A percentile compares a stretch with the other conserved stretches of the same genome.
Conservation (phyloP, 768 basidiomycete genomes). For the Auricularia sp. region DNA sequence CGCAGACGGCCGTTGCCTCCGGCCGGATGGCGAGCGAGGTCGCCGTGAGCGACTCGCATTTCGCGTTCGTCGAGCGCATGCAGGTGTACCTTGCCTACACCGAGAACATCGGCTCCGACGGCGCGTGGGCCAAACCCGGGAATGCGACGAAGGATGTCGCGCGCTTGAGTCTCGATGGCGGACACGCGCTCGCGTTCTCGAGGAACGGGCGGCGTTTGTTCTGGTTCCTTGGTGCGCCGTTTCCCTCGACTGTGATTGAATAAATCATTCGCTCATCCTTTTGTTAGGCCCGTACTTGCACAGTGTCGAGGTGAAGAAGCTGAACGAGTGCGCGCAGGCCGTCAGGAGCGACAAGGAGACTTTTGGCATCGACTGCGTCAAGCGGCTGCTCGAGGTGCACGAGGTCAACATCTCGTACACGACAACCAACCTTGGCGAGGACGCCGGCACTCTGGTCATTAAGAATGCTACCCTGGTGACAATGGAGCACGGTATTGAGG, state of each 20-base stretch:
- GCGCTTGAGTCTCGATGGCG: slow-evolving; percentile 61
- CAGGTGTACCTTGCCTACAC: slow-evolving; percentile 52
- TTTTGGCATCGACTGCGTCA: slow-evolving; percentile 56
- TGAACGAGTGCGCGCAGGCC: slow-evolving; percentile 36
- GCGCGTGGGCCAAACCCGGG: slow-evolving; percentile 60
- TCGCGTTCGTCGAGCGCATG: slow-evolving; percentile 62
- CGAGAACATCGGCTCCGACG: slow-evolving; percentile 21
- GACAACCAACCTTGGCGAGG: slow-evolving; percentile 27
- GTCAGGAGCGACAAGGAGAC: slow-evolving; percentile 39
- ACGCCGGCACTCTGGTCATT: slow-evolving; percentile 44
- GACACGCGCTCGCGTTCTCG: slow-evolving; percentile 58
- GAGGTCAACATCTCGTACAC: slow-evolving; percentile 49
- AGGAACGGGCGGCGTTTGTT: slow-evolving; percentile 54
- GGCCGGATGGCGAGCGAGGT: slow-evolving; percentile 53
- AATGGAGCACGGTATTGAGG: slow-evolving; percentile 46
- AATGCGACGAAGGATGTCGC: slow-evolving; percentile 52
- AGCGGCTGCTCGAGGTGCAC: slow-evolving; percentile 43
- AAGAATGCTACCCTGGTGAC: slow-evolving; percentile 61
- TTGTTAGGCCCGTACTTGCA: slow-evolving; percentile 51
- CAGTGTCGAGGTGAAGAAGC: slow-evolving; percentile 43
- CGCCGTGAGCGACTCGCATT: slow-evolving; percentile 25
- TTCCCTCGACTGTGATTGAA: not conserved
- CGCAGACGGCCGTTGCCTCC: slow-evolving; percentile 36
- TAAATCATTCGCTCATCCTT: not conserved
- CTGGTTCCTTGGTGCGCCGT: slow-evolving; percentile 57